These are phyloP conservation scores for Diaporthe batatas DNA, from an alignment of 2,329 filamentous ascomycete genomes.

Conservation along the genomic window DNA sequence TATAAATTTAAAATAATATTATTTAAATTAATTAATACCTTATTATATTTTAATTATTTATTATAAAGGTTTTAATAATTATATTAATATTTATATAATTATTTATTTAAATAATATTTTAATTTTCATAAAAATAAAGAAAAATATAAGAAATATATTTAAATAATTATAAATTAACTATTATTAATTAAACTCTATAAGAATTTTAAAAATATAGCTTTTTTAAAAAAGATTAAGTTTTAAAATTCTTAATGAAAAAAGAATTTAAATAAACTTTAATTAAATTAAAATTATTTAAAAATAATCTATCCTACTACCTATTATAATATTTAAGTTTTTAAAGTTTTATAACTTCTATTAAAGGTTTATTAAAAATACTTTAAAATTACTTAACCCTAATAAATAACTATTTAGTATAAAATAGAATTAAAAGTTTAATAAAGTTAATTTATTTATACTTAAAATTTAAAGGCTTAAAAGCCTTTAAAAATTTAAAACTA, in stretches of 20 bases:
- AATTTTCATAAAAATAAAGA: background rate
- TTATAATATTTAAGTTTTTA: background rate
- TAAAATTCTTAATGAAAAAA: background rate
- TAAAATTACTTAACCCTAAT: background rate
- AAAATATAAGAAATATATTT: background rate
- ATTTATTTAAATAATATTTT: conserved; percentile 6
- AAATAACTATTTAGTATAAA: background rate
- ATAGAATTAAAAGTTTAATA: background rate
- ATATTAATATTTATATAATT: conserved; percentile 7
- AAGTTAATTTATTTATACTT: background rate
- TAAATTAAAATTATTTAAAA: background rate
- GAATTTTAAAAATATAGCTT: background rate
- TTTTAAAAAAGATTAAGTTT: background rate
- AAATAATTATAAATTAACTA: background rate
- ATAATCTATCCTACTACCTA: background rate
- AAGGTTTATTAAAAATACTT: background rate
- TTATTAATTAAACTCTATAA: background rate
- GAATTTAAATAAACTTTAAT: background rate
- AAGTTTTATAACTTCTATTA: background rate
- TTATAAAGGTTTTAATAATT: background rate
- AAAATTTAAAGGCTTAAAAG: background rate
- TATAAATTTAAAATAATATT: background rate
- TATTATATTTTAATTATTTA: background rate
- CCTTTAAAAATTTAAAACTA: background rate
- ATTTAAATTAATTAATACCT: background rate